Conservation (phyloP, 2,329 filamentous ascomycete genomes). For the Hymenoscyphus fructigenus region DNA sequence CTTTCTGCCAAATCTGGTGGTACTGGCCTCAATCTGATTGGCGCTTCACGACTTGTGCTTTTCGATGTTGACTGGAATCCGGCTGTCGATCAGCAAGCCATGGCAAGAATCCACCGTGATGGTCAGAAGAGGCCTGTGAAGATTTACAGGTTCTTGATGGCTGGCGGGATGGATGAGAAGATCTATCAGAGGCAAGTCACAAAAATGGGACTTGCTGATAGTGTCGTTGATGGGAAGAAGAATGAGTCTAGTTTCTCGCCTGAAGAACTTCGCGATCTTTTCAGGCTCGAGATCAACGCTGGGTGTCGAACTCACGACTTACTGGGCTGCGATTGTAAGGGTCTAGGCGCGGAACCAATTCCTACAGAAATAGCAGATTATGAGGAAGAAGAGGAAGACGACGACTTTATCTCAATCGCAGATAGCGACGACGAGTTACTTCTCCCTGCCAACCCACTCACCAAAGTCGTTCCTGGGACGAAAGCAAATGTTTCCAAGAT, state of each 20-base stretch:
- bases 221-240: conserved; percentile 67
- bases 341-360: conserved; percentile 43
- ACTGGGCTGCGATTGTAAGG: conserved; percentile 61
- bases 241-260: conserved; percentile 60
- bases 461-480: conserved; percentile 39
- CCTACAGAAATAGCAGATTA: too few species aligned
- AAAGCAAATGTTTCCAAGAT: conserved; percentile 47
- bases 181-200: conserved; percentile 73
- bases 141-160: conserved; percentile 68
- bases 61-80: conserved; percentile 79
- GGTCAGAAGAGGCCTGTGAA: conserved; percentile 67
- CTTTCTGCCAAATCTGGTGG: conserved; percentile 73
- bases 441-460: conserved; percentile 25
- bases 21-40: conserved; percentile 68
- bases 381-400: conserved; percentile 19
- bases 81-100: conserved; percentile 69
- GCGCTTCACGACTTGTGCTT: conserved; percentile 66
- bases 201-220: conserved; percentile 68
- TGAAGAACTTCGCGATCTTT: conserved; percentile 66
- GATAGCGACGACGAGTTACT: conserved; percentile 35
- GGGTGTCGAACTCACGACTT: conserved; percentile 68
- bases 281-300: conserved; percentile 60
- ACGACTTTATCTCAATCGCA: conserved; percentile 25
- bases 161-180: conserved; percentile 70
- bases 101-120: conserved; percentile 72